Evolutionary conservation across 768 basidiomycete species (phyloP), one percentile per base, ranked within the genome.

Genomic region (Leucosporidium creatinivorum): DNA sequence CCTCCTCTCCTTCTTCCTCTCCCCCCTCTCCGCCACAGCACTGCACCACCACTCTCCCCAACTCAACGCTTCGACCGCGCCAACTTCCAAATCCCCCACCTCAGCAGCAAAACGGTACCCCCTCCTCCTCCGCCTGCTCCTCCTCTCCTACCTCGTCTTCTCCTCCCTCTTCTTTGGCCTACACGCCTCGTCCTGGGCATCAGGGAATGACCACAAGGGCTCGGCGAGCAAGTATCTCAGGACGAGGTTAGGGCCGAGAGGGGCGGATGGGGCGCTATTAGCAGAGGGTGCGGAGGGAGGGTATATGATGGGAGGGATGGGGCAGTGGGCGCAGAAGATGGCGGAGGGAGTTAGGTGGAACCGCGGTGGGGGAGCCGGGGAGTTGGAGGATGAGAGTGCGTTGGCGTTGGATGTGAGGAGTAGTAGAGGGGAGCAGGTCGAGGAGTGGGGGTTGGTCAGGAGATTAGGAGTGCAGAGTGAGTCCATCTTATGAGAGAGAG

Each of bases 121-220:
- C 0, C 59, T 69, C 62, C 33, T 55, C 9, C 48, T 72, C 59
- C 70, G 70, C 4, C 67, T 69, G 30, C 36, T 66, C 62, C 63
- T 61, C 36, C 55, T 72, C 62, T 60, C 65, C 26, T 72, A 72
- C 67, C 70, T 72, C 59, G 31, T 68, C 65, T 72, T 72, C 65
- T 68, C 70, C 17, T 57, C 64, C 67, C 44, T 67, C 49, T 72
- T 69, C 70, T 59, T 72, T 31, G 47, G 63, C 2, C 21, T 55
- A 31, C 58, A 66, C 4, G 54, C 69, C 49, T 0, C 21, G 19
- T 21, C 26, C 19, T 61, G 30, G 60, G 31, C 19, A 9, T 26
- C 19, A 15, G 47, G 28, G 1, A 9, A 2, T 18, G 28, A 25
- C n/a, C 19, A 6, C 17, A 30, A 19, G 2, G 17, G 7, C 33